These are phyloP conservation scores for Candida yuanshanica DNA, from an alignment of 805 yeast genomes.

Conservation along the genomic window DNA sequence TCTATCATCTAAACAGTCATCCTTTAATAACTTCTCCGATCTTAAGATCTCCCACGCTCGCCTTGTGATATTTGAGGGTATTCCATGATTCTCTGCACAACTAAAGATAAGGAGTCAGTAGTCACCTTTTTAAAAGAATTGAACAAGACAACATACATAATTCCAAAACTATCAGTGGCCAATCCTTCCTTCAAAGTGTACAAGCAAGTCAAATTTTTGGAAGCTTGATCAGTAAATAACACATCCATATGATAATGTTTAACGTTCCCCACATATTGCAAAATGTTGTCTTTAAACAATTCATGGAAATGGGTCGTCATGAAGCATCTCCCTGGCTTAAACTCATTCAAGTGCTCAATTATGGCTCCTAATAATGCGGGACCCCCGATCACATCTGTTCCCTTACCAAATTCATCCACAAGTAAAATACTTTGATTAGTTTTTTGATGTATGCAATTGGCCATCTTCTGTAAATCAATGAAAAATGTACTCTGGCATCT, in stretches of 20 bases:
- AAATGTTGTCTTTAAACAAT: conserved; percentile 25
- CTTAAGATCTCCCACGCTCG: conserved; percentile 28
- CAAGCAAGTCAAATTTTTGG: conserved; percentile 27
- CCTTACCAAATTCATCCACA: conserved; percentile 52
- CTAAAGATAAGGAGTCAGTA: background rate
- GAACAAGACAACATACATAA: conserved; percentile 12
- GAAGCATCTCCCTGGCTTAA: conserved; percentile 22
- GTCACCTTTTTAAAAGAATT: background rate
- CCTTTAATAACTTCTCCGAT: conserved; percentile 6
- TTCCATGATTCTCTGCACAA: conserved; percentile 37
- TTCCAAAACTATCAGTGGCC: conserved; percentile 30
- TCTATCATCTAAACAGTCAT: conserved; percentile 9
- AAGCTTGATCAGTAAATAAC: conserved; percentile 7
- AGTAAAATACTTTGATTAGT: conserved; percentile 39
- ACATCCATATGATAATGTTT: conserved; percentile 34
- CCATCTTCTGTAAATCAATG: conserved; percentile 41
- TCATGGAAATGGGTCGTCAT: conserved; percentile 42
- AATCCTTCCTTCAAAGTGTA: conserved; percentile 29
- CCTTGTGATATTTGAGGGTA: conserved; percentile 24
- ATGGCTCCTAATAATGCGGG: conserved; percentile 39
- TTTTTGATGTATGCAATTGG: conserved; percentile 33
- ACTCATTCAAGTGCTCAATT: conserved; percentile 21
- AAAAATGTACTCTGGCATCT: conserved; percentile 44
- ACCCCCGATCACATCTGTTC: conserved; percentile 42
- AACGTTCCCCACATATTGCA: conserved; percentile 19